Conservation (phyloP, 371 early-diverging fungal species). For the Chytridium lagenaria region DNA sequence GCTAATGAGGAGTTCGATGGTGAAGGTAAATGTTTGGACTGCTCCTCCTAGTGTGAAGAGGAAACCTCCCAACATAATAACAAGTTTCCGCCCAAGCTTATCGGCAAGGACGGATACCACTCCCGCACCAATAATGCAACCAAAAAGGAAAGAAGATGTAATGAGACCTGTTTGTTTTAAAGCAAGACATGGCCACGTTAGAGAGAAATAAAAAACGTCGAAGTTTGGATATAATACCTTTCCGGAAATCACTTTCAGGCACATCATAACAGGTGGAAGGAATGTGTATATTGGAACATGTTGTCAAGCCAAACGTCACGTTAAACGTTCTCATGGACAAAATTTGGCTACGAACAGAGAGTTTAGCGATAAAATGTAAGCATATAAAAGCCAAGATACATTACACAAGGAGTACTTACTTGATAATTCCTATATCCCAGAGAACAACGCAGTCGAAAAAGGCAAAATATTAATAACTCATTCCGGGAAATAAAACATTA, state of each 20-base stretch:
- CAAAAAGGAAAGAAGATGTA: conserved; percentile 50
- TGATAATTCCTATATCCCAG: too few relatives aligned
- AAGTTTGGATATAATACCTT: too few relatives aligned
- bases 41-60: conserved; percentile 77
- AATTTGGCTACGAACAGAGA: conserved; percentile 20
- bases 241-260: conserved; percentile 4
- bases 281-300: neutral
- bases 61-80: conserved; percentile 70
- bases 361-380: too few relatives aligned
- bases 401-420: too few relatives aligned
- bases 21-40: conserved; percentile 67
- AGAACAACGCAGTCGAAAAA: too few relatives aligned
- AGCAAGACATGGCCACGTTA: too few relatives aligned
- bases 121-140: conserved; percentile 54
- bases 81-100: conserved; percentile 72
- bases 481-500: too few relatives aligned
- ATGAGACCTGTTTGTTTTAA: conserved; percentile 36
- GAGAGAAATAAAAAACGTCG: too few relatives aligned
- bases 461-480: too few relatives aligned
- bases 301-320: conserved; percentile 3
- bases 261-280: neutral
- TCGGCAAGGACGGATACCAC: conserved; percentile 77
- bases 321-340: conserved; percentile 22
- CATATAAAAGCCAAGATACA: too few relatives aligned
- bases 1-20: conserved; percentile 62